These are phyloP conservation scores for Botryotinia calthae DNA, from an alignment of 2,329 filamentous ascomycete species.

Conservation along the genomic window DNA sequence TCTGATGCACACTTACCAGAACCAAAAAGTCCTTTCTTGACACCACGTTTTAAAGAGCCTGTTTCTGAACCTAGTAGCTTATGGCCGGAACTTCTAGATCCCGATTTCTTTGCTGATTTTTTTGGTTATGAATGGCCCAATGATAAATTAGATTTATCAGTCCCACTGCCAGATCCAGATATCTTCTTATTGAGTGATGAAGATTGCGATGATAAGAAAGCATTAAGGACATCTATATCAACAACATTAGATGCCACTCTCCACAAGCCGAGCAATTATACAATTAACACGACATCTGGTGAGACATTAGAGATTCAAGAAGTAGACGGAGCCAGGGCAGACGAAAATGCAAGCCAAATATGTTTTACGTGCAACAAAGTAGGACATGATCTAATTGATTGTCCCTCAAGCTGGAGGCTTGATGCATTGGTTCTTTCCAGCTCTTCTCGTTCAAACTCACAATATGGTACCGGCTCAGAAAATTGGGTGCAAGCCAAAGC, in stretches of 20 bases:
- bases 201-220: neutral
- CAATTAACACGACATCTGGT: neutral
- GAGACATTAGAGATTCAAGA: too few species aligned
- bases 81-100: neutral
- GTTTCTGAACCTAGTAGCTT: neutral
- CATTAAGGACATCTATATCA: accelerated
- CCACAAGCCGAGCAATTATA: neutral
- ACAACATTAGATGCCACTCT: neutral
- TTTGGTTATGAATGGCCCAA: neutral
- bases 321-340: neutral
- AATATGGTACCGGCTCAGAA: neutral
- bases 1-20: neutral
- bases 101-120: neutral
- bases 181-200: neutral
- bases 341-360: neutral
- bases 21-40: too few species aligned
- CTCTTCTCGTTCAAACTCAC: neutral
- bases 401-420: neutral
- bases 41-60: neutral
- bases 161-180: neutral
- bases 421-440: neutral
- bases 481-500: neutral
- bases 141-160: neutral
- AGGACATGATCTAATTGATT: neutral
- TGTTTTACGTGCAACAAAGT: neutral